Evolutionary conservation across 2,329 filamentous ascomycete species (phyloP).

Genomic region (Ascochyta rabiei): DNA sequence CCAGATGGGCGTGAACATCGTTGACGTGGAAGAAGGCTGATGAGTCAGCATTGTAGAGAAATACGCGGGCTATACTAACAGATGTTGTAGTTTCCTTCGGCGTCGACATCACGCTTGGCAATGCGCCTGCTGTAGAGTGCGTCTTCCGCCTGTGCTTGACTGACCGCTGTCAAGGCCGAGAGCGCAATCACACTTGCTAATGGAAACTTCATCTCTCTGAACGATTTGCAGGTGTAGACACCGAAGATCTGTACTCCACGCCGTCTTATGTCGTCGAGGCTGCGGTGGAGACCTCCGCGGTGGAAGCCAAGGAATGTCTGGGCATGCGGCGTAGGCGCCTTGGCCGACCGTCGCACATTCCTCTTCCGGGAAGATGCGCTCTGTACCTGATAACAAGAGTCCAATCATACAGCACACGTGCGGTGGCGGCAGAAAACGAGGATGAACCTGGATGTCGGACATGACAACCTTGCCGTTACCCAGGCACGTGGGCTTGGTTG

Average conservation of each 20-base stretch:
- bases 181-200: constrained; percentile 26
- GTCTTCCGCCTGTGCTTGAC: constrained; percentile 32
- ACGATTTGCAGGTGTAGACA: constrained; percentile 5
- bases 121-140: constrained; percentile 38
- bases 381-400: constrained; percentile 30
- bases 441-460: constrained; percentile 24
- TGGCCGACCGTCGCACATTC: constrained; percentile 26
- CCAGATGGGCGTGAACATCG: constrained; percentile 71
- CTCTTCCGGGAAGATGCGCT: constrained; percentile 22
- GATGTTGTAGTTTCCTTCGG: constrained; percentile 44
- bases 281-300: constrained; percentile 22
- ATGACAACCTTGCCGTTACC: constrained; percentile 4
- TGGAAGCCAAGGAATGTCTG: constrained; percentile 27
- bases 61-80: constrained; percentile 25
- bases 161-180: constrained; percentile 23
- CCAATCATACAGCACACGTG: constrained; percentile 41
- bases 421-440: constrained; percentile 8
- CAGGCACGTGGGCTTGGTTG: constrained; percentile 8
- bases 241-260: not conserved
- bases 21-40: constrained; percentile 71
- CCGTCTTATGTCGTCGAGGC: constrained; percentile 27
- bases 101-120: constrained; percentile 40
- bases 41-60: not conserved
- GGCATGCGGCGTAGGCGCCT: constrained; percentile 17
- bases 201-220: constrained; percentile 31